These are phyloP conservation scores for Cubamyces sp. DNA, from an alignment of 768 basidiomycete genomes.

Conservation along the genomic window DNA sequence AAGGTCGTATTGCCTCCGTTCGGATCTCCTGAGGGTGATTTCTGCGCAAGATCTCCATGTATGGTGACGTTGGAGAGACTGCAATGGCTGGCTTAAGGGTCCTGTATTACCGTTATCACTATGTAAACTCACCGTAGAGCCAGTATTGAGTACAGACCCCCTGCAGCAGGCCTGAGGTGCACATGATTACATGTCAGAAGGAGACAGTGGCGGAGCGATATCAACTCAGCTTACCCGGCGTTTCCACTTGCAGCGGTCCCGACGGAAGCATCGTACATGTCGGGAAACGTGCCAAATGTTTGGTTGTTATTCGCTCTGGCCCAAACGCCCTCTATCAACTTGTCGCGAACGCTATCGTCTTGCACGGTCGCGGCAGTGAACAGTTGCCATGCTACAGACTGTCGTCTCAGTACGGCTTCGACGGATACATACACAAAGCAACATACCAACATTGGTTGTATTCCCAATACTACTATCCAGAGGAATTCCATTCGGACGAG, in stretches of 20 bases:
- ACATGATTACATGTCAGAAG: too few relatives aligned
- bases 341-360: constrained; percentile 16
- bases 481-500: background rate
- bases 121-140: constrained; percentile 22
- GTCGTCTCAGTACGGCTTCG: background rate
- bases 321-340: constrained; percentile 10
- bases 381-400: constrained; percentile 21
- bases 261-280: background rate
- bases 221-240: constrained; percentile 20
- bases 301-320: constrained; percentile 7
- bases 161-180: constrained; percentile 21
- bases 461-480: constrained; percentile 6
- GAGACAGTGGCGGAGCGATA: too few relatives aligned
- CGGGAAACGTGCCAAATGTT: constrained; percentile 12
- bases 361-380: constrained; percentile 22
- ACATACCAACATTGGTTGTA: constrained; percentile 10
- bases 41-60: too few relatives aligned
- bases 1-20: too few relatives aligned
- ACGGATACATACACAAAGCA: background rate
- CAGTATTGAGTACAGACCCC: constrained; percentile 21
- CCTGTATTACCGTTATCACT: too few relatives aligned
- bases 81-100: too few relatives aligned
- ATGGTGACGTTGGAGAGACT: too few relatives aligned
- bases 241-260: background rate
- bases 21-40: too few relatives aligned